These are phyloP conservation scores for Pseudonitzschia pungens DNA, from an alignment of 108 stramenopile genomes.

Conservation along the genomic window DNA sequence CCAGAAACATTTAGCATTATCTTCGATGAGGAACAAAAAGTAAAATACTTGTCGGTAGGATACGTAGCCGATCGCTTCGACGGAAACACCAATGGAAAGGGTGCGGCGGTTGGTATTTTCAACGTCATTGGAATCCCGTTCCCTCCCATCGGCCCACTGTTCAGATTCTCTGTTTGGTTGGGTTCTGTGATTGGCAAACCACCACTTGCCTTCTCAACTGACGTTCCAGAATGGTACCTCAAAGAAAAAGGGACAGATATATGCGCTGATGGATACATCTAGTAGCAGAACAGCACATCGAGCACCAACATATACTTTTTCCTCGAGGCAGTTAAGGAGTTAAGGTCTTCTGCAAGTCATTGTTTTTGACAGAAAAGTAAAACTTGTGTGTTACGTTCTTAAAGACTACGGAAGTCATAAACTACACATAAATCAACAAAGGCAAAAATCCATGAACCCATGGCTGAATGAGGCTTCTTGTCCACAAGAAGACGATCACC, in stretches of 20 bases:
- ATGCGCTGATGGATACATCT: not conserved
- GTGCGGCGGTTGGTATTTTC: conserved; percentile 37
- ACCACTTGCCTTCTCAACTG: not conserved
- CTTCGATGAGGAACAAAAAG: conserved; percentile 38
- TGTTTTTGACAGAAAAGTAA: too few relatives aligned
- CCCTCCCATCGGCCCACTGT: not conserved
- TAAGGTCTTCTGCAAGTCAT: too few relatives aligned
- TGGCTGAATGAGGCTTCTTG: conserved; percentile 63
- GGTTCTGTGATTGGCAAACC: not conserved
- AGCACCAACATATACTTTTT: too few relatives aligned
- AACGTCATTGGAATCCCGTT: conserved; percentile 23
- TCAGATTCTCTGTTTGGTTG: not conserved
- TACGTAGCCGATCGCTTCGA: conserved; percentile 53
- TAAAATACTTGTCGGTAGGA: conserved; percentile 38
- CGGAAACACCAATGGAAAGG: conserved; percentile 42
- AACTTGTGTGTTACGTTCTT: too few relatives aligned
- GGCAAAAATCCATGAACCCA: conserved; percentile 56
- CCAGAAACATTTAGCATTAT: conserved; percentile 39
- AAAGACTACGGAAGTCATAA: not conserved
- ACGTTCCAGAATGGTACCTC: not conserved
- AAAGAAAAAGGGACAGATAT: not conserved
- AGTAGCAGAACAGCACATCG: too few relatives aligned
- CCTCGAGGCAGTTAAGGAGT: too few relatives aligned
- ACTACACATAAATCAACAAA: conserved; percentile 60
- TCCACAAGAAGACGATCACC: conserved; percentile 75